Evolutionary conservation across 1,284 basidiomycete species (phyloP).

Genomic region (Sporisorium iseilematis-ciliati): DNA sequence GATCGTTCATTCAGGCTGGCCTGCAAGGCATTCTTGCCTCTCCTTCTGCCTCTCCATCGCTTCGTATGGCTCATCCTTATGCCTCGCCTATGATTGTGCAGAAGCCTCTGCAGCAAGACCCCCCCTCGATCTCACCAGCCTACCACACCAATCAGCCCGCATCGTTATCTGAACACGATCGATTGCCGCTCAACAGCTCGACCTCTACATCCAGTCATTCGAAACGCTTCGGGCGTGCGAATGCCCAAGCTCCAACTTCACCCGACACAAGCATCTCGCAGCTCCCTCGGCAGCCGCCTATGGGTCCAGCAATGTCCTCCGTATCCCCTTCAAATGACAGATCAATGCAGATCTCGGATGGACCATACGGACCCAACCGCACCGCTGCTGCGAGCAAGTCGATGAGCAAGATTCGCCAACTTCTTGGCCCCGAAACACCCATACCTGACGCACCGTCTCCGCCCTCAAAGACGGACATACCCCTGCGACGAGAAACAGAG

Average conservation of each 20-base stretch:
- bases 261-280: background rate
- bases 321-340: background rate
- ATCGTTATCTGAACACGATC: background rate
- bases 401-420: constrained; percentile 37
- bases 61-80: constrained; percentile 33
- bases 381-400: constrained; percentile 22
- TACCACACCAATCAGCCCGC: constrained; percentile 2
- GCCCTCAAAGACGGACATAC: background rate
- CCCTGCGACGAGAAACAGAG: background rate
- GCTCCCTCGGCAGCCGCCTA: background rate
- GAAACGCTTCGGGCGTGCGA: background rate
- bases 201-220: constrained; percentile 13
- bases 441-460: constrained; percentile 4
- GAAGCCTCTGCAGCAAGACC: constrained; percentile 7
- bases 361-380: constrained; percentile 1
- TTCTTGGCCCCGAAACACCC: constrained; percentile 27
- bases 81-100: constrained; percentile 14
- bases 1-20: background rate
- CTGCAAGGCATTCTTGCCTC: constrained; percentile 11
- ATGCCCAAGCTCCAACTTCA: background rate
- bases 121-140: constrained; percentile 1
- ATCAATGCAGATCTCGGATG: background rate
- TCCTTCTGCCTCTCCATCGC: constrained; percentile 14
- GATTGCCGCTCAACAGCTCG: constrained; percentile 11
- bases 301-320: background rate